Evolutionary conservation across 208 protist species (phyloP).

Genomic region (Endotrypanum monterogeii): DNA sequence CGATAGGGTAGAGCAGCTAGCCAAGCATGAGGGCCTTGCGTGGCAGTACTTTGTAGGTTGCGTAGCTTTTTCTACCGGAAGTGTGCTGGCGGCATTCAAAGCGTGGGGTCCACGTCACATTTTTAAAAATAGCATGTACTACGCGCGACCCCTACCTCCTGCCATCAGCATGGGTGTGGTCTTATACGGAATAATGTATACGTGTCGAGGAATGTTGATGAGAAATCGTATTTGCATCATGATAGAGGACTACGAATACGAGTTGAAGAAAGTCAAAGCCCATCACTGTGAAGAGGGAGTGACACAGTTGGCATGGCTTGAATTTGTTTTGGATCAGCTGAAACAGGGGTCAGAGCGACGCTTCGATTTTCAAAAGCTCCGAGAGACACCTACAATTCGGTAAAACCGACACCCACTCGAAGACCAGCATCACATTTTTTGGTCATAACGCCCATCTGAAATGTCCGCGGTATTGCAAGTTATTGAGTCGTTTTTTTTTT

Average conservation of each 20-base stretch:
- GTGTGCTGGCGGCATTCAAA: constrained; percentile 74
- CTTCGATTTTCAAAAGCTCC: constrained; percentile 89
- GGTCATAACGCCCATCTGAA: not conserved
- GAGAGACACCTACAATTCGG: constrained; percentile 32
- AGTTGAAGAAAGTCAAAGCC: constrained; percentile 88
- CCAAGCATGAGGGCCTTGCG: constrained; percentile 55
- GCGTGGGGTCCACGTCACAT: constrained; percentile 88
- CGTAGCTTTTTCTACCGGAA: constrained; percentile 56
- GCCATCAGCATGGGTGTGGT: constrained; percentile 88
- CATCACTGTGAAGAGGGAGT: constrained; percentile 90
- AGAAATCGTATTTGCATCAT: constrained; percentile 83
- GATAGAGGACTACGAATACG: constrained; percentile 94
- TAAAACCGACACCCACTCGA: constrained; percentile 1
- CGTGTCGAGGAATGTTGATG: constrained; percentile 88
- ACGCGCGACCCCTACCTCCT: constrained; percentile 77
- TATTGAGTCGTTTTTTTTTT: not conserved
- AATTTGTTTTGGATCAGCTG: constrained; percentile 89
- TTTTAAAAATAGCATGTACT: constrained; percentile 92
- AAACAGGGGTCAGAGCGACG: constrained; percentile 76
- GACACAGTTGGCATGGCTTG: constrained; percentile 85
- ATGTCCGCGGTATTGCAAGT: not conserved
- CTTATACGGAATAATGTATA: constrained; percentile 85
- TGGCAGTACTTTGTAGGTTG: constrained; percentile 91
- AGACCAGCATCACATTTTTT: constrained; percentile 1
- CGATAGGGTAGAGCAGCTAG: constrained; percentile 72